phyloP scores from a whole-genome alignment of 108 stramenopile genomes.

The Cylindrotheca closterium region DNA sequence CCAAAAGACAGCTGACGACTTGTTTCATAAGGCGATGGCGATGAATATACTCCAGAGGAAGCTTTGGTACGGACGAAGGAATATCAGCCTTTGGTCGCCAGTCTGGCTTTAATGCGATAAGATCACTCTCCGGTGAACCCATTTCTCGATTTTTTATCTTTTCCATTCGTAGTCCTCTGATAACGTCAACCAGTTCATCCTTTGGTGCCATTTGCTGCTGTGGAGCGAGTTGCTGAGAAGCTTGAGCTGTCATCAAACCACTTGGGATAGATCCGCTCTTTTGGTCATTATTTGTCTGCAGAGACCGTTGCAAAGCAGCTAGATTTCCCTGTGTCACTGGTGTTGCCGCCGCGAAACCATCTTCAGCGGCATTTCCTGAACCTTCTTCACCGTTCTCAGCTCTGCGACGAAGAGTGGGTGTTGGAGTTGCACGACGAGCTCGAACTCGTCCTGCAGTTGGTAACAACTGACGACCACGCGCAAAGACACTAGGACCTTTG shows the following conservation, averaged over 20 bases:
- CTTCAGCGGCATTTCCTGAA: slow-evolving; percentile 53
- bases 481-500: slow-evolving; percentile 52
- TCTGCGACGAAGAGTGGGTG: slow-evolving; percentile 56
- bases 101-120: slow-evolving; percentile 71
- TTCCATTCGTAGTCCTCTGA: slow-evolving; percentile 72
- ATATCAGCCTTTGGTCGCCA: slow-evolving; percentile 86
- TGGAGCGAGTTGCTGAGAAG: slow-evolving; percentile 2
- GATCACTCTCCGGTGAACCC: slow-evolving; percentile 35
- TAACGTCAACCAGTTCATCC: slow-evolving; percentile 83
- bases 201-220: slow-evolving; percentile 54
- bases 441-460: slow-evolving; percentile 79
- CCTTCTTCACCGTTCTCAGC: slow-evolving; percentile 6
- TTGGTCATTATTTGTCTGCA: slow-evolving; percentile 16
- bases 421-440: slow-evolving; percentile 79
- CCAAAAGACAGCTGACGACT: slow-evolving; percentile 80
- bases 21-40: slow-evolving; percentile 88
- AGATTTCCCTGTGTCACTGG: slow-evolving; percentile 66
- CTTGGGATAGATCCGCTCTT: not conserved
- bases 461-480: slow-evolving; percentile 71
- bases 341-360: slow-evolving; percentile 64
- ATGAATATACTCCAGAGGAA: slow-evolving; percentile 86
- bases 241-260: slow-evolving; percentile 2
- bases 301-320: slow-evolving; percentile 62
- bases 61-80: slow-evolving; percentile 77
- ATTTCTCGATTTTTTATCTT: slow-evolving; percentile 68